These are phyloP conservation scores for Tritrichomonas foetus DNA, from an alignment of 208 protist genomes.

Conservation along the genomic window DNA sequence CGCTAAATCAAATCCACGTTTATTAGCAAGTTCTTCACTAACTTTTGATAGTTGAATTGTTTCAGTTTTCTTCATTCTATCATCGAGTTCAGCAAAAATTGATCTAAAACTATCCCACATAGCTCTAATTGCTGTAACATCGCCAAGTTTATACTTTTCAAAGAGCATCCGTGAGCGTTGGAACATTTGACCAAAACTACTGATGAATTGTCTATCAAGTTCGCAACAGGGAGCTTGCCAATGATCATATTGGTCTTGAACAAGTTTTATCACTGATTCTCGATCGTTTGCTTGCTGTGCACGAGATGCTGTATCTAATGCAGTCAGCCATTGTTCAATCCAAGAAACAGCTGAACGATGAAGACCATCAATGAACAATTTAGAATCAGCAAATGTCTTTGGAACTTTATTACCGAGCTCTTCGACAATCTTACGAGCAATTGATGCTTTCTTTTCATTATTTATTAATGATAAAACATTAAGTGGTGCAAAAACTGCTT, in stretches of 20 bases:
- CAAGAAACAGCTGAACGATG: background rate
- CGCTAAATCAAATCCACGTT: background rate
- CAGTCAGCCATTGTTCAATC: background rate
- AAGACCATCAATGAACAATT: slow-evolving; percentile 16
- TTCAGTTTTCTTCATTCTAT: slow-evolving; percentile 3
- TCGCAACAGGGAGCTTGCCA: background rate
- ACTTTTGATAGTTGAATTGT: background rate
- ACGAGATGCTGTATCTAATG: background rate
- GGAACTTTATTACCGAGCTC: background rate
- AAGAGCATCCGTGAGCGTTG: background rate
- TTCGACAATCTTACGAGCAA: background rate
- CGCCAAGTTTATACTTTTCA: background rate
- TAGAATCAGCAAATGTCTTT: background rate
- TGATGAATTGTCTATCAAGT: background rate
- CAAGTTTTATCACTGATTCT: background rate
- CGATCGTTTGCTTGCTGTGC: background rate
- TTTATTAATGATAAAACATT: background rate
- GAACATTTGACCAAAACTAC: background rate
- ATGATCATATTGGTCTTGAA: background rate
- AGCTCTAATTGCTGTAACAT: background rate
- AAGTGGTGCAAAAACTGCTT: slow-evolving; percentile 19
- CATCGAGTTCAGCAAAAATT: background rate
- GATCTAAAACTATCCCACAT: background rate
- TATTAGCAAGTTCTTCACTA: slow-evolving; percentile 1
- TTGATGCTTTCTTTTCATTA: background rate